Base-by-base conservation (phyloP, 1,139 yeast species). In the Diutina neorugosa region DNA sequence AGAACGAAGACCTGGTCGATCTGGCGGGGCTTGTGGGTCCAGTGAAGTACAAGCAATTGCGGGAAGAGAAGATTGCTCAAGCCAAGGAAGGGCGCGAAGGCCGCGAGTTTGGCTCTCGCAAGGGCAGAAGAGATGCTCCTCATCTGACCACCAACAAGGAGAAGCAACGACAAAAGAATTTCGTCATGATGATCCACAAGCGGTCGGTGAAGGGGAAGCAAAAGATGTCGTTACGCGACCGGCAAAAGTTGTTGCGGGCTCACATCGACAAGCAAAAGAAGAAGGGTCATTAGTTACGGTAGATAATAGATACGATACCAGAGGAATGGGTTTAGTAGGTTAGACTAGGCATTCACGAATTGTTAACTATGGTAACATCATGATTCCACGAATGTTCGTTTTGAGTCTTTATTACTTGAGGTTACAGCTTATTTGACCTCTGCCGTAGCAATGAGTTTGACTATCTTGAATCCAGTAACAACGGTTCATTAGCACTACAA, bases 141-240 rank as follows among this genome's bases (percentile, higher is more conserved):
- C 96, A 85, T 64, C 87, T 96, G 48, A 91, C 98, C 19, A 94
- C 99, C 16, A 93, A 93, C 69, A 83, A 82, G 69, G 97, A 94
- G 69, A 93, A 93, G 81, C 95, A 91, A 20, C 80, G 98, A 68
- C 89, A 89, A 90, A 93, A 93, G 96, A 94, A 93, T 71, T 93
- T 90, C 66, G 93, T 94, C 66, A 93, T 93, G 99, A 87, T 87
- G 91, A 86, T 93, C 62, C 99, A 93, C 71, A 93, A 93, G 74
- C 81, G 82, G 62, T 83, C 88, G 53, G 98, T 93, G 49, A 96
- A 87, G 69, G 98, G 98, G 57, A 93, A 93, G 69, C 93, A 86
- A 58, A 87, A 85, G 71, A 76, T 86, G 76, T 87, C 96, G 54
- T 74, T 93, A 63, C 78, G 96, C 62, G 98, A 93, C 69, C 83